A percentile compares a stretch with the other conserved stretches of the same genome.
Evolutionary conservation across 441 rosid genomes (phyloP).

Genomic region (Aleurites moluccanus): DNA sequence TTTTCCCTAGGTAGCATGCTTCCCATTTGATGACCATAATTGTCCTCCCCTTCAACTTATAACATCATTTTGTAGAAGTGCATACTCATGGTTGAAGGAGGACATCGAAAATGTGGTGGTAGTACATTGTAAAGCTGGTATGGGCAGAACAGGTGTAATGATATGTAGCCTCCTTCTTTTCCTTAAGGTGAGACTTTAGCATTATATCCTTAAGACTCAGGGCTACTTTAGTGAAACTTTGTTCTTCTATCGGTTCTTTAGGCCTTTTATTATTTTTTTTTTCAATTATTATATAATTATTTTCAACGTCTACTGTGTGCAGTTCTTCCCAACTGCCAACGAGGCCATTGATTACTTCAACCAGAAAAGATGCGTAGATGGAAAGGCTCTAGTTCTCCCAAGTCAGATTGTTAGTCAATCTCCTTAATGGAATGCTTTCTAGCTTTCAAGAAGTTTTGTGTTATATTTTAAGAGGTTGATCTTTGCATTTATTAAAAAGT

Average conservation of each 20-base stretch:
- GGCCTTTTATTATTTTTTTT: constrained; percentile 3
- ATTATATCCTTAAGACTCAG: constrained; percentile 2
- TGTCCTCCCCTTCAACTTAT: constrained; percentile 82
- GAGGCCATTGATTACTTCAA: constrained; percentile 72
- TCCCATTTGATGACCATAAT: constrained; percentile 89
- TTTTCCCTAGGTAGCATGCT: constrained; percentile 61
- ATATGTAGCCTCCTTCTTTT: constrained; percentile 75
- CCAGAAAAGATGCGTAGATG: constrained; percentile 83
- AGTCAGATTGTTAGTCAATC: constrained; percentile 81
- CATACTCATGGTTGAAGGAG: constrained; percentile 84
- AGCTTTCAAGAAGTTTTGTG: constrained; percentile 15
- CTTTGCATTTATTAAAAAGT: constrained; percentile 11
- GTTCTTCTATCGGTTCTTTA: constrained; percentile 3
- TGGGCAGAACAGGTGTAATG: constrained; percentile 93
- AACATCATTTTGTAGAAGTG: constrained; percentile 77
- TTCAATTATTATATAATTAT: constrained; percentile 23
- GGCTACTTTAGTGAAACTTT: neutral
- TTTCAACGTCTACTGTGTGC: constrained; percentile 29
- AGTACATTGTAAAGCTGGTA: constrained; percentile 89
- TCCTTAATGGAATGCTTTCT: constrained; percentile 23
- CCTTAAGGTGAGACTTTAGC: constrained; percentile 56
- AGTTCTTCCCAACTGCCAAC: constrained; percentile 81
- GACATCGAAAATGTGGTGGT: constrained; percentile 85
- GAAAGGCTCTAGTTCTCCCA: constrained; percentile 86
- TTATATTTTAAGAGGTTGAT: constrained; percentile 8